Evolutionary conservation across 805 yeast species (phyloP), one percentile per base, ranked within the genome.

Genomic region (Pichia kluyveri): DNA sequence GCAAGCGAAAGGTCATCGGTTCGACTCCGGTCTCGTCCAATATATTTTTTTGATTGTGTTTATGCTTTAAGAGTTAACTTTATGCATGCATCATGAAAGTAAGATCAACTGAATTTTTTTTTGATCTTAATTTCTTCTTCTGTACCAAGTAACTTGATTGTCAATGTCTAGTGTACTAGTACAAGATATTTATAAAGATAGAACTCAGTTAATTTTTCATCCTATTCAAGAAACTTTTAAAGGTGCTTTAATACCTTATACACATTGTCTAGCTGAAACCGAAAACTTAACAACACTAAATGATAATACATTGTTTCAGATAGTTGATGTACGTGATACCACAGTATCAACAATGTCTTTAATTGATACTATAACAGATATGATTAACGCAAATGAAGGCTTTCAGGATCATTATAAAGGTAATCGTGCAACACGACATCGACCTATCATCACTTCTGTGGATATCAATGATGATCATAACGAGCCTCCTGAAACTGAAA

Each of bases 21-120:
- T 80, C 83, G 82, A 79, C 66, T 79, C 84, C 83, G 73, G 77
- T 74, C 82, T 76, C 81, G 83, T 79, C 84, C 83, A 79, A 51
- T 50, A 40, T 42, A 43, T 53, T 57, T 57, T 51, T 23, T 46
- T 28, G n/a, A 2, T 32, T 32, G 2, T 14, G 2, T 30, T 30
- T 11, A 7, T 30, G 12, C 5, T 30, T 30, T 30, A 19, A 19
- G 23, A 19, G 23, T n/a, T n/a, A n/a, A n/a, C n/a, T n/a, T n/a
- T n/a, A n/a, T n/a, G n/a, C n/a, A n/a, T n/a, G n/a, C n/a, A n/a
- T n/a, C 7, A 23, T 23, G 26, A 23, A 23, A 23, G 26, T 23
- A 23, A 23, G 6, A 23, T 23, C 26, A 23, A 23, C 5, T 5
- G 26, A 23, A 23, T 30, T 30, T 30, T 30, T 30, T 30, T 30